These are phyloP conservation scores for Penicillium cinerascens DNA, from an alignment of 495 filamentous ascomycete genomes.

Conservation along the genomic window DNA sequence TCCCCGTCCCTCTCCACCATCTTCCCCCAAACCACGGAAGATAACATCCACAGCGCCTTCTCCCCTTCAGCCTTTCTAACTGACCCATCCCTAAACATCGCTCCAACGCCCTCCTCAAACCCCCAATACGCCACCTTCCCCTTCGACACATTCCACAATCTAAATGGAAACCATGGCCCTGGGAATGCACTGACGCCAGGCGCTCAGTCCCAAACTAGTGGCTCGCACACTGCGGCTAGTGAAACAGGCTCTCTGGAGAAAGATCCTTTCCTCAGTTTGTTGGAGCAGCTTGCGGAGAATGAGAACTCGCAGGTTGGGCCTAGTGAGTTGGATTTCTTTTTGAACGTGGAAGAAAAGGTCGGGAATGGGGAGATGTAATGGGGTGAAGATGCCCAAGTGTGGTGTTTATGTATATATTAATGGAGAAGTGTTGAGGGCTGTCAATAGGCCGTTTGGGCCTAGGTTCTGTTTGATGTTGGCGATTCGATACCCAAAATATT, in stretches of 20 bases:
- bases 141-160: conserved; percentile 30
- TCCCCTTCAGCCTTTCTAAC: conserved; percentile 34
- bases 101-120: conserved; percentile 33
- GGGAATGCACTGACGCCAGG: conserved; percentile 33
- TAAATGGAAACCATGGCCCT: background rate
- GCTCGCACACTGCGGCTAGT: conserved; percentile 29
- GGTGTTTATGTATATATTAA: background rate
- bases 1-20: conserved; percentile 20
- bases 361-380: background rate
- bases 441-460: background rate
- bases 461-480: background rate
- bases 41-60: conserved; percentile 20
- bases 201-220: conserved; percentile 35
- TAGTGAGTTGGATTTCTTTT: conserved; percentile 70
- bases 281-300: conserved; percentile 79
- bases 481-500: too few species aligned
- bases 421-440: background rate
- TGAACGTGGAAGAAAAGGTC: conserved; percentile 27
- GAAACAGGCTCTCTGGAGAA: conserved; percentile 50
- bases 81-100: conserved; percentile 25
- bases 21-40: conserved; percentile 13
- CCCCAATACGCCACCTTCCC: conserved; percentile 45
- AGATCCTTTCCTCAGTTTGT: conserved; percentile 72
- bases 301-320: conserved; percentile 58
- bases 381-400: background rate